Conservation (phyloP, 2,329 filamentous ascomycete species). For the Penicillium brasilianum region DNA sequence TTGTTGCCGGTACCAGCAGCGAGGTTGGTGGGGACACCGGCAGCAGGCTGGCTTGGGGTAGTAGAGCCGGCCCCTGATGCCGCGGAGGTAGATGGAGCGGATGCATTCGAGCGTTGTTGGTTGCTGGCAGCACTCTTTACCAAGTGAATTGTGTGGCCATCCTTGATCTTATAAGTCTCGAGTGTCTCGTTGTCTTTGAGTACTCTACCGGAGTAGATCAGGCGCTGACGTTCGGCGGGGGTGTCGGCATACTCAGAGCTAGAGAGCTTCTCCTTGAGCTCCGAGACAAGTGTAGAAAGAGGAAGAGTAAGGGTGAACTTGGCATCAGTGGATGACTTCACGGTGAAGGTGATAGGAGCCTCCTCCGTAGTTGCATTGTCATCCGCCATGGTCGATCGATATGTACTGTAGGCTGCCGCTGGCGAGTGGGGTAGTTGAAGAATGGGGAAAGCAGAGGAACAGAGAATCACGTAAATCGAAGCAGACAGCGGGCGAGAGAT, state of each 20-base stretch:
- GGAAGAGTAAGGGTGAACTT: constrained; percentile 83
- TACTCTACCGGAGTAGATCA: constrained; percentile 97
- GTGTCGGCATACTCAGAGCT: constrained; percentile 82
- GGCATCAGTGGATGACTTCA: constrained; percentile 93
- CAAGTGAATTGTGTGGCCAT: constrained; percentile 92
- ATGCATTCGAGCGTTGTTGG: constrained; percentile 59
- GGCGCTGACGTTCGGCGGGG: constrained; percentile 82
- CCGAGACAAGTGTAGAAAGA: constrained; percentile 74
- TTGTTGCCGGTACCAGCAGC: constrained; percentile 72
- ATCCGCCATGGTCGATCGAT: constrained; percentile 45
- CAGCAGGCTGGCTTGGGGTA: constrained; percentile 36
- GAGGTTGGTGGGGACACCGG: constrained; percentile 55
- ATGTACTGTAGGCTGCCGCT: constrained; percentile 4
- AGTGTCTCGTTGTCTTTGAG: constrained; percentile 93
- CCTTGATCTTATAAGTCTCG: constrained; percentile 89
- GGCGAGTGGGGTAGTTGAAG: constrained; percentile 20
- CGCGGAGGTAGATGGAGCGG: constrained; percentile 54
- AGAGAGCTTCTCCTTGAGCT: constrained; percentile 89
- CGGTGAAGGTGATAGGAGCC: constrained; percentile 87
- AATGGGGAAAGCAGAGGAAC: constrained; percentile 15
- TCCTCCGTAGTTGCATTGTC: constrained; percentile 60
- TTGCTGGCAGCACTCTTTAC: constrained; percentile 97
- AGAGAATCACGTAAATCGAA: constrained; percentile 5
- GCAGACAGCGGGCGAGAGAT: constrained; percentile 1
- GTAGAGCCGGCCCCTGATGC: constrained; percentile 39